phyloP scores from a whole-genome alignment of 2,329 filamentous ascomycete genomes.

The Lizonia empirigonia region DNA sequence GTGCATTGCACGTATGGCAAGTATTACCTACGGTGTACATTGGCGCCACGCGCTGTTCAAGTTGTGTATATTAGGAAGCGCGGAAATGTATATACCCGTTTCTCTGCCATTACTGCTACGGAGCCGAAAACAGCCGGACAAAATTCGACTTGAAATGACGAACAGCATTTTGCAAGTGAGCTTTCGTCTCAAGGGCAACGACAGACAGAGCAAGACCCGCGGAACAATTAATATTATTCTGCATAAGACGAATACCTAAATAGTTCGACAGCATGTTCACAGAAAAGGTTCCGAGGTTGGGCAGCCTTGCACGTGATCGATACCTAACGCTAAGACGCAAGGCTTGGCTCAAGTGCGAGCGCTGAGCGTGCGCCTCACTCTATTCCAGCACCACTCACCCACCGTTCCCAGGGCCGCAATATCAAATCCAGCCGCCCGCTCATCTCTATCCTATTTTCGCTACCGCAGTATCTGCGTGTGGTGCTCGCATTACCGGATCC shows the following conservation, averaged over 20 bases:
- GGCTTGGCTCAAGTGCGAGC: constrained; percentile 5
- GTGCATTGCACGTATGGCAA: background rate
- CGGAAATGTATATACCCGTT: constrained; percentile 16
- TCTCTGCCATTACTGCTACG: background rate
- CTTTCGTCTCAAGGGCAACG: background rate
- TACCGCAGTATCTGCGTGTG: constrained; percentile 22
- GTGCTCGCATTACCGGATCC: constrained; percentile 16
- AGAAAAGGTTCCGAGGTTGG: background rate
- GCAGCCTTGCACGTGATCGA: constrained; percentile 8
- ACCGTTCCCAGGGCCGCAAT: constrained; percentile 26
- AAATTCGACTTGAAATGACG: background rate
- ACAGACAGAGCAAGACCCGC: background rate
- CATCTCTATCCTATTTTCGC: constrained; percentile 27
- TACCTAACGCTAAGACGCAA: constrained; percentile 9
- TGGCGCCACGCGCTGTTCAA: background rate
- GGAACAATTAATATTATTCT: background rate
- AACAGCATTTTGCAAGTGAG: background rate
- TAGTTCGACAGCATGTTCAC: background rate
- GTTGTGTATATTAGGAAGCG: constrained; percentile 12
- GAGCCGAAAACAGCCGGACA: constrained; percentile 2
- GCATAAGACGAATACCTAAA: background rate
- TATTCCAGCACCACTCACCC: constrained; percentile 25
- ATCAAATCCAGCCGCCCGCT: constrained; percentile 23
- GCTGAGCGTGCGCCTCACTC: constrained; percentile 18
- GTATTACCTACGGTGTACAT: background rate